Evolutionary conservation across 768 basidiomycete species (phyloP), one percentile per base, ranked within the genome.

Genomic region (Boletus rex-veris): DNA sequence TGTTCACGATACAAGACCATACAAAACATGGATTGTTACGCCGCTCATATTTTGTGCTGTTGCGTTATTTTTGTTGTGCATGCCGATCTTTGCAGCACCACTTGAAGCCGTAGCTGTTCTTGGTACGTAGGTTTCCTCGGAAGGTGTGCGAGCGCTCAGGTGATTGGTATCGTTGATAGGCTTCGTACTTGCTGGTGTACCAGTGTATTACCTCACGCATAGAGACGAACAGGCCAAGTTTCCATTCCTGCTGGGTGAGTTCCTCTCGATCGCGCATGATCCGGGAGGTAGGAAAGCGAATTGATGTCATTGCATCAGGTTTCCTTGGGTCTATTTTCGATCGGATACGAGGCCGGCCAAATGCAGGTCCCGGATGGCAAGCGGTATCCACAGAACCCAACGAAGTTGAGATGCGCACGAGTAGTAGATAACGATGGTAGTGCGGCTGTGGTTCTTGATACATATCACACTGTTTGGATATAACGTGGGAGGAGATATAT

Each of bases 31-130:
- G 86, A 88, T 97, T 33, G 79, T 82, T 36, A 98, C 96, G 0
- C 96, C 96, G 2, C 74, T 98, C 30, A 83, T 77, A 5, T 98
- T 98, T 71, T 96, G 93, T 63, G 86, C 80, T 31, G 92, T 93
- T 41, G 53, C 58, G 5, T 30, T 66, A 52, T 53, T 57, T 73
- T 76, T 98, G 48, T 75, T 99, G 10, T 88, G 86, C 63, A 96
- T 99, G 92, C 94, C 95, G 2, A 78, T 96, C 47, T 86, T 95
- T 52, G 96, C 96, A 4, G 94, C 95, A 19, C 96, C 96, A 7
- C 73, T 86, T 14, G 88, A 96, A 67, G 93, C 95, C 0, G 68
- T 90, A 7, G 85, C 93, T 8, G 95, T 93, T 7, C 77, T 97
- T 52, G 87, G 93, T 94, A 61, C 53, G 81, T 73, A 39, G 14